Evolutionary conservation across 306 rosid species (phyloP).

Genomic region (Acacia acuminata): DNA sequence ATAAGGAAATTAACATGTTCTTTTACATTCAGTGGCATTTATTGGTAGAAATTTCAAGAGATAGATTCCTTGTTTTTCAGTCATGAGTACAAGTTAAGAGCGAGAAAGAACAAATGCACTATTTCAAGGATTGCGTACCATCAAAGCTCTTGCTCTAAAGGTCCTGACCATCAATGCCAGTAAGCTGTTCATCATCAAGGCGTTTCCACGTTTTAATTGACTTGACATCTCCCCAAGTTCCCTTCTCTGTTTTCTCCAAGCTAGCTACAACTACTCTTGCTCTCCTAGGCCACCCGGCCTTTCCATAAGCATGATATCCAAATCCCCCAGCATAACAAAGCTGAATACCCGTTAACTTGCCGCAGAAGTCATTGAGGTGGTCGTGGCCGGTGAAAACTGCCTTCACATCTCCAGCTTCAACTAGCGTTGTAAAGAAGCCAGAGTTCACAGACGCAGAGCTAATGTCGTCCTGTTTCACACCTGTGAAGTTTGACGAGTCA

Average conservation of each 20-base stretch:
- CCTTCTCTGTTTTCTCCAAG: slow-evolving; percentile 57
- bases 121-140: slow-evolving; percentile 46
- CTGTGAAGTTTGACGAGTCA: slow-evolving; percentile 68
- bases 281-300: slow-evolving; percentile 89
- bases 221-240: slow-evolving; percentile 67
- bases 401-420: slow-evolving; percentile 77
- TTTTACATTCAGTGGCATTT: background rate
- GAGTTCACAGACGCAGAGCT: slow-evolving; percentile 78
- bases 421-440: slow-evolving; percentile 79
- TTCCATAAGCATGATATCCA: slow-evolving; percentile 88
- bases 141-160: slow-evolving; percentile 68
- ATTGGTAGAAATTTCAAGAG: background rate
- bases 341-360: slow-evolving; percentile 56
- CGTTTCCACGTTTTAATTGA: slow-evolving; percentile 87
- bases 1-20: background rate
- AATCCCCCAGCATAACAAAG: slow-evolving; percentile 89
- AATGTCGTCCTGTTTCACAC: slow-evolving; percentile 65
- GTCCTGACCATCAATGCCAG: slow-evolving; percentile 51
- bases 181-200: slow-evolving; percentile 66
- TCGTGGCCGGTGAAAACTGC: slow-evolving; percentile 81
- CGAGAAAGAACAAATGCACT: background rate
- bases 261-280: slow-evolving; percentile 68
- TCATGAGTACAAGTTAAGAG: slow-evolving; percentile 25
- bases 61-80: slow-evolving; percentile 1
- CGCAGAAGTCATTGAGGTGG: slow-evolving; percentile 84